These are phyloP conservation scores for Penicillium atrosanguineum DNA, from an alignment of 495 filamentous ascomycete genomes.

Conservation along the genomic window DNA sequence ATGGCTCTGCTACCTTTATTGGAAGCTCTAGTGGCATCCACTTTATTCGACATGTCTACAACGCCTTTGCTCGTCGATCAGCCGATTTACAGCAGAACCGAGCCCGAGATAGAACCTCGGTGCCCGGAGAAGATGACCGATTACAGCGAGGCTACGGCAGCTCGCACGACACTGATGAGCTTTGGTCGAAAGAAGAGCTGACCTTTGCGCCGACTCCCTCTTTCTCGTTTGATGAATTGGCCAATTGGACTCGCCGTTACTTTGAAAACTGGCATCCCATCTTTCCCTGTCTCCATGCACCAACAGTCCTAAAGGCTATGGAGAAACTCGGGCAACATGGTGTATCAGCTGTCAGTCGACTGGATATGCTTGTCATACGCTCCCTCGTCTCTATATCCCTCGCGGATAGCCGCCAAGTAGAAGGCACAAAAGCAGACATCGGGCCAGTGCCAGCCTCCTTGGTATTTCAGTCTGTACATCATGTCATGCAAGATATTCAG, in stretches of 20 bases:
- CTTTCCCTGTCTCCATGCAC: slow-evolving; percentile 46
- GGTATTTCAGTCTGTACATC: slow-evolving; percentile 36
- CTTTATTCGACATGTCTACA: slow-evolving; percentile 47
- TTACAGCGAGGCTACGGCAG: slow-evolving; percentile 19
- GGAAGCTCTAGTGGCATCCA: slow-evolving; percentile 53
- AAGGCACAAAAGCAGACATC: slow-evolving; percentile 9
- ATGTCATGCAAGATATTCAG: slow-evolving; percentile 37
- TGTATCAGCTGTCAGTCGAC: slow-evolving; percentile 13
- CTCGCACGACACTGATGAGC: slow-evolving; percentile 12
- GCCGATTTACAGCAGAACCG: slow-evolving; percentile 30
- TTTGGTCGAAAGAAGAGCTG: slow-evolving; percentile 34
- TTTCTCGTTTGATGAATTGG: slow-evolving; percentile 32
- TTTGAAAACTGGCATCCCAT: slow-evolving; percentile 50
- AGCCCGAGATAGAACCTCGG: slow-evolving; percentile 31
- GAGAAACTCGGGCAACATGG: slow-evolving; percentile 30
- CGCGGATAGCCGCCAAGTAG: slow-evolving; percentile 30
- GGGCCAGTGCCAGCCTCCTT: slow-evolving; percentile 29
- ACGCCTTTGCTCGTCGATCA: slow-evolving; percentile 41
- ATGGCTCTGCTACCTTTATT: slow-evolving; percentile 40
- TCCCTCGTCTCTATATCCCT: slow-evolving; percentile 47
- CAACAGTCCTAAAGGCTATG: slow-evolving; percentile 37
- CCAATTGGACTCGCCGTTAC: slow-evolving; percentile 41
- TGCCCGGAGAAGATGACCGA: slow-evolving; percentile 49
- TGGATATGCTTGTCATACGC: slow-evolving; percentile 39
- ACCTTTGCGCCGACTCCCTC: slow-evolving; percentile 9